Conservation (phyloP, 495 filamentous ascomycete genomes). For the Talaromyces proteolyticus region DNA sequence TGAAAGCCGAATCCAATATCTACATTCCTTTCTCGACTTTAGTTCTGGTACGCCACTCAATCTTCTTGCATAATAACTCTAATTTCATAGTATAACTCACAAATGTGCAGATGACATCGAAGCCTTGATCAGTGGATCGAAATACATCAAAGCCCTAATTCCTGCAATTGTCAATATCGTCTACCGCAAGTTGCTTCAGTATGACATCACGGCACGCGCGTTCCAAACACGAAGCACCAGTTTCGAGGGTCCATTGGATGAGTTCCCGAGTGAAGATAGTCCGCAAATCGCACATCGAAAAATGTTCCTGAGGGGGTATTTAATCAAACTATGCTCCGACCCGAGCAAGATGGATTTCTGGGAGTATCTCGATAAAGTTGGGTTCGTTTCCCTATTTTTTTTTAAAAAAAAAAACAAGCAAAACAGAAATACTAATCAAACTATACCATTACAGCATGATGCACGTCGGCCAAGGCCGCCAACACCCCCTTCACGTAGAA, state of each 20-base stretch:
- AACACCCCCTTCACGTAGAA: conserved; percentile 64
- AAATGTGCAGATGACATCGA: conserved; percentile 54
- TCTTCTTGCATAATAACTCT: background rate
- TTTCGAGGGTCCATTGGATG: conserved; percentile 56
- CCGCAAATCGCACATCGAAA: conserved; percentile 71
- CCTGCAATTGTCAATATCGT: conserved; percentile 64
- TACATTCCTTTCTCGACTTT: conserved; percentile 70
- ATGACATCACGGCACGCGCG: conserved; percentile 67
- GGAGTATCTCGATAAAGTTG: conserved; percentile 75
- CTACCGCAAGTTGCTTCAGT: conserved; percentile 68
- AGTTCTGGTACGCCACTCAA: conserved; percentile 45
- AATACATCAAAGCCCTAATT: conserved; percentile 70
- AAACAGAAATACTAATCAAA: too few relatives aligned
- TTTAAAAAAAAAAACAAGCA: background rate
- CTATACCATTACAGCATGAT: conserved; percentile 55
- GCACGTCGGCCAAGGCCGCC: conserved; percentile 60
- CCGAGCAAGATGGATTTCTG: conserved; percentile 69
- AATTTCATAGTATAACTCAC: background rate
- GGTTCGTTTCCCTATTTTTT: conserved; percentile 22
- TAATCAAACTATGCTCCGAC: conserved; percentile 64
- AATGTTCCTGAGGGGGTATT: conserved; percentile 67
- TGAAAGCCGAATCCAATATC: conserved; percentile 60
- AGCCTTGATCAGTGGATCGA: conserved; percentile 55
- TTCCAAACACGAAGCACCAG: conserved; percentile 63
- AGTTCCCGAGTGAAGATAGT: conserved; percentile 52